phyloP scores from a whole-genome alignment of 768 basidiomycete species.

The Lactarius quietus region DNA sequence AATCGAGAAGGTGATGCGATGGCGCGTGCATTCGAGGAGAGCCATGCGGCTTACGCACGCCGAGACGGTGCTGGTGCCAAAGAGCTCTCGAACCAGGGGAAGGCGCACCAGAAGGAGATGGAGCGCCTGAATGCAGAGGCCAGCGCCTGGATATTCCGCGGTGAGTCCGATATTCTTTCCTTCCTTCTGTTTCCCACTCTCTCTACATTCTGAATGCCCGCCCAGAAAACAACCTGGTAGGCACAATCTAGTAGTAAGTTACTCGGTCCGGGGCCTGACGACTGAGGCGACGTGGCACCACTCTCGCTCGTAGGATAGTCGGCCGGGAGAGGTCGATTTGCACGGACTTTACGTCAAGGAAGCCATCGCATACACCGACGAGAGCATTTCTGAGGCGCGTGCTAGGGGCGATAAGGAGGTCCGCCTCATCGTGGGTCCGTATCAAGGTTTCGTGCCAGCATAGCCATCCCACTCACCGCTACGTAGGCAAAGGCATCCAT shows the following conservation, averaged over 20 bases:
- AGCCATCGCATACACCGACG: conserved; percentile 71
- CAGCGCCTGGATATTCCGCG: conserved; percentile 80
- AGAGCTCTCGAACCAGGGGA: conserved; percentile 75
- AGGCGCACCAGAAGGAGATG: conserved; percentile 74
- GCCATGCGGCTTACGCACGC: conserved; percentile 68
- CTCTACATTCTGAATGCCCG: conserved; percentile 8
- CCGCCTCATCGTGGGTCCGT: conserved; percentile 80
- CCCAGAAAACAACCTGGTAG: conserved; percentile 73
- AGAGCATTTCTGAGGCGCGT: conserved; percentile 65
- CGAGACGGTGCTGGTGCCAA: conserved; percentile 81
- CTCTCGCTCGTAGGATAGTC: conserved; percentile 46
- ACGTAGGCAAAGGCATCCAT: conserved; percentile 81
- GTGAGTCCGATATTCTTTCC: conserved; percentile 39
- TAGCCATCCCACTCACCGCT: neutral
- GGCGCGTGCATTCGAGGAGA: conserved; percentile 64
- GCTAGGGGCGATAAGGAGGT: conserved; percentile 59
- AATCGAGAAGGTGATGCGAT: conserved; percentile 77
- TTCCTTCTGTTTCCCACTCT: neutral
- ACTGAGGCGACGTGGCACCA: neutral
- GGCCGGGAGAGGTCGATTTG: conserved; percentile 76
- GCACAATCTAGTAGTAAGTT: conserved; percentile 5
- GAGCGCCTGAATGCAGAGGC: conserved; percentile 76
- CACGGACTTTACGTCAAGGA: conserved; percentile 95
- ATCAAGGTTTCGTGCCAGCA: neutral
- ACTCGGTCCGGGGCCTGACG: neutral